These are phyloP conservation scores for Phytophthora cactorum DNA, from an alignment of 352 stramenopile genomes.

Conservation along the genomic window DNA sequence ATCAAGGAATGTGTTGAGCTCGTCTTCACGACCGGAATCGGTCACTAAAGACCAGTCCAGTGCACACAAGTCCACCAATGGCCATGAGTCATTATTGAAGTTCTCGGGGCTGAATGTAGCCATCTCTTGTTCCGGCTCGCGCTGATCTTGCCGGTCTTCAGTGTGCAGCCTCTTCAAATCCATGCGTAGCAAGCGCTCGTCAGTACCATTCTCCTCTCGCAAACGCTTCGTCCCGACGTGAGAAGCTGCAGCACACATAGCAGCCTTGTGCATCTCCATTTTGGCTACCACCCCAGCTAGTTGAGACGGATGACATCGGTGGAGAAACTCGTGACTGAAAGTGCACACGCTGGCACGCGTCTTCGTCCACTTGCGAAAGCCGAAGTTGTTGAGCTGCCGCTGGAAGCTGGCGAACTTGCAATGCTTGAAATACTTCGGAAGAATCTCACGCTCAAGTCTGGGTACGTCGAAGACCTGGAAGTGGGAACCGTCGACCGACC, in stretches of 20 bases:
- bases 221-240: constrained; percentile 22
- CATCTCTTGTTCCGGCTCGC: constrained; percentile 34
- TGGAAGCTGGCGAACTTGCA: constrained; percentile 91
- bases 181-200: constrained; percentile 14
- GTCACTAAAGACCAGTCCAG: constrained; percentile 36
- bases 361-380: constrained; percentile 87
- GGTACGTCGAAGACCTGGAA: constrained; percentile 74
- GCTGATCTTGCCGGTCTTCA: constrained; percentile 19
- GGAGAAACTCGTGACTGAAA: constrained; percentile 72
- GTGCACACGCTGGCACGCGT: constrained; percentile 66
- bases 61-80: constrained; percentile 24
- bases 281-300: constrained; percentile 20
- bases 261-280: constrained; percentile 29
- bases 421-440: constrained; percentile 93
- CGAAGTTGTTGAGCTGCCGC: constrained; percentile 93
- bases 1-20: constrained; percentile 31
- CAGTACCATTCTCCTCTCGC: constrained; percentile 3
- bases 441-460: constrained; percentile 82
- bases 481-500: constrained; percentile 64
- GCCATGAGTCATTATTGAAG: constrained; percentile 15
- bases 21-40: constrained; percentile 31
- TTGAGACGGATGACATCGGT: constrained; percentile 45
- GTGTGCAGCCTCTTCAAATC: constrained; percentile 19
- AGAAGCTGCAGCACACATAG: constrained; percentile 23
- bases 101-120: constrained; percentile 22